These are phyloP conservation scores for Peterozyma toletana DNA, from an alignment of 805 yeast genomes.

Conservation along the genomic window DNA sequence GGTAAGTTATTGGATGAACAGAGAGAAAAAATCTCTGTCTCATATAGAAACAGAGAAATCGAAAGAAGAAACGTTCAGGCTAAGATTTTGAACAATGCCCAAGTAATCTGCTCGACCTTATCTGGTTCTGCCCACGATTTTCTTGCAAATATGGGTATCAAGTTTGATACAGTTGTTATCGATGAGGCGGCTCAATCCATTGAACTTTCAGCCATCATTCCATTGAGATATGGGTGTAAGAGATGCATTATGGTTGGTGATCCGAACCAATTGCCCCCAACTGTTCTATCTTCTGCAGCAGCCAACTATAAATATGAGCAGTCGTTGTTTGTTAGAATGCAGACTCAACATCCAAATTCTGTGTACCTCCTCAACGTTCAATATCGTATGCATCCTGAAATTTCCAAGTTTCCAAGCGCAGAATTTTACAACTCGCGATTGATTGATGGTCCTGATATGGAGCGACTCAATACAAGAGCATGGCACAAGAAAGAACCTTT, in stretches of 20 bases:
- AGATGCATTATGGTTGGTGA: conserved; percentile 97
- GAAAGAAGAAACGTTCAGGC: conserved; percentile 72
- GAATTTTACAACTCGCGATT: conserved; percentile 73
- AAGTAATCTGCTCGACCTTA: conserved; percentile 83
- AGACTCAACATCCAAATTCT: conserved; percentile 48
- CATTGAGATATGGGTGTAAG: conserved; percentile 83
- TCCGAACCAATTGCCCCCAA: conserved; percentile 96
- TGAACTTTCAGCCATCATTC: conserved; percentile 85
- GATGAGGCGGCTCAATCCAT: conserved; percentile 99
- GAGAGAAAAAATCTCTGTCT: conserved; percentile 65
- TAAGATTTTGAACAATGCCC: conserved; percentile 63
- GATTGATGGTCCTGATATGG: conserved; percentile 76
- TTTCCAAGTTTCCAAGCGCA: conserved; percentile 77
- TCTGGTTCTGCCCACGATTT: conserved; percentile 94
- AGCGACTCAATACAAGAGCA: conserved; percentile 42
- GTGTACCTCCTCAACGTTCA: conserved; percentile 81
- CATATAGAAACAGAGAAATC: conserved; percentile 67
- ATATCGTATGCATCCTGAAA: conserved; percentile 96
- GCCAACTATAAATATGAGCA: conserved; percentile 78
- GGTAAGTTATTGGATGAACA: conserved; percentile 73
- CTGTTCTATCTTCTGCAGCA: conserved; percentile 87
- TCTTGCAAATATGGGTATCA: conserved; percentile 63
- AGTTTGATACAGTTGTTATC: conserved; percentile 84
- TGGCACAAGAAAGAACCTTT: conserved; percentile 61
- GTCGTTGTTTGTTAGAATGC: conserved; percentile 92